A percentile compares a stretch with the other conserved stretches of the same genome.
Evolutionary conservation across 225 moss, liverwort and hornwort species (phyloP).

Genomic region (Antitrichia curtipendula): DNA sequence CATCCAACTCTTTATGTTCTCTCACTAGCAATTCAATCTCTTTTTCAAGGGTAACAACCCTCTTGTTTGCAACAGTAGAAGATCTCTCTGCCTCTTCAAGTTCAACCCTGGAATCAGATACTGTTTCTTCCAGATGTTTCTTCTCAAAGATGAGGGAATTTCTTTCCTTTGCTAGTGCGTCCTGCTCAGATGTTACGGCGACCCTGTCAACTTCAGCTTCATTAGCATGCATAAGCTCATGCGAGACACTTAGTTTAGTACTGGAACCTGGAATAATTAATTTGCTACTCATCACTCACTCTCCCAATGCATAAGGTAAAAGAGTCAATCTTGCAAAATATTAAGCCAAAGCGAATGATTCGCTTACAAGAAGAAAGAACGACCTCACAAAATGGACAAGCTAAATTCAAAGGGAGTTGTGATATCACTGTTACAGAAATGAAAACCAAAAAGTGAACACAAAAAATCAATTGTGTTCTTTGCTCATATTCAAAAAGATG

Average conservation of each 20-base stretch:
- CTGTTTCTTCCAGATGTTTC: not conserved
- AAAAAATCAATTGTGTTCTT: not conserved
- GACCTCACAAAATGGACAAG: not conserved
- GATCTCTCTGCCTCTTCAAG: slow-evolving; percentile 21
- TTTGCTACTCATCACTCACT: not conserved
- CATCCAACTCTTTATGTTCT: slow-evolving; percentile 1
- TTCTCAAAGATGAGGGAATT: not conserved
- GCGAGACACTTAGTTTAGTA: not conserved
- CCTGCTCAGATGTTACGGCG: not conserved
- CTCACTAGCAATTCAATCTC: slow-evolving; percentile 2
- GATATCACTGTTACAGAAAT: not conserved
- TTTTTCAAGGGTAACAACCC: slow-evolving; percentile 7
- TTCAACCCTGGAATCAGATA: slow-evolving; percentile 8
- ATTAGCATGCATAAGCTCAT: slow-evolving; percentile 6
- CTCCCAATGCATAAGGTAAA: not conserved
- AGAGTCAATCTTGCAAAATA: not conserved
- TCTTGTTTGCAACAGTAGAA: not conserved
- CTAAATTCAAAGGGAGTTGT: not conserved
- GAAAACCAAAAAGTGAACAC: not conserved
- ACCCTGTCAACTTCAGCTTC: not conserved
- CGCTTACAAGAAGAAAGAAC: not conserved
- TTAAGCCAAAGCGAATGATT: not conserved
- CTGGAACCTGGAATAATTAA: not conserved
- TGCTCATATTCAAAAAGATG: not conserved
- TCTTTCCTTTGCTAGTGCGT: slow-evolving; percentile 7